Evolutionary conservation across 345 rosid genomes (phyloP), one percentile per base, ranked within the genome.

Genomic region (Clarkia xantiana): DNA sequence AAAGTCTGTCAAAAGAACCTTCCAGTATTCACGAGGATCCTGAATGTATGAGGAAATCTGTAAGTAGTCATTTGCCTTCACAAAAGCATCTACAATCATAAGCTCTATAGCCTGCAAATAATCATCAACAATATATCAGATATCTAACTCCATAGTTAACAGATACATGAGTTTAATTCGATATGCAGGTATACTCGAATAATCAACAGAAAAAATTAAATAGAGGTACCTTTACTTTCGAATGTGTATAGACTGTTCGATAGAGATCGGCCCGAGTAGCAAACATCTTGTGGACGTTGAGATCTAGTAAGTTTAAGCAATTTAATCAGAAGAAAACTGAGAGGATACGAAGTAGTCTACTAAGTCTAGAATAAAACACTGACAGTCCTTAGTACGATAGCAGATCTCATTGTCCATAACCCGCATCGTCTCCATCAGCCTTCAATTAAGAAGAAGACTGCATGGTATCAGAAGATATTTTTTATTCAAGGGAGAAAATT

Each of bases 321-420:
- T 23, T 14, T 14, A 40, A 45, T 49, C 50, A 40, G 23, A 51
- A 22, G 20, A 53, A 39, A 0, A 40, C 11, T 40, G 42, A 10
- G 16, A 53, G 56, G 51, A 53, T 51, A 7, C 62, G 4, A 40
- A 49, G 44, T 46, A 46, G 39, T 57, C 25, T 47, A 25, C 15
- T 17, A 42, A 69, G 47, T 20, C 51, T 45, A 47, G 53, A 20
- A 25, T 54, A 34, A 63, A 62, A 57, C 55, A 85, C 95, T 71
- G 25, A 90, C 97, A 82, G 18, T 90, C 97, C 70, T 90, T 90
- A 11, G 97, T 84, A 18, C 81, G 94, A 52, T 76, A 90, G 70
- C 97, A 90, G 55, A 90, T 86, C 79, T 90, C 97, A 65, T 77
- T 81, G 53, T 55, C 97, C 68, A 90, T 44, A 54, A 90, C 94